phyloP scores from a whole-genome alignment of 2,329 filamentous ascomycete species.

The Sphaerulina populicola region DNA sequence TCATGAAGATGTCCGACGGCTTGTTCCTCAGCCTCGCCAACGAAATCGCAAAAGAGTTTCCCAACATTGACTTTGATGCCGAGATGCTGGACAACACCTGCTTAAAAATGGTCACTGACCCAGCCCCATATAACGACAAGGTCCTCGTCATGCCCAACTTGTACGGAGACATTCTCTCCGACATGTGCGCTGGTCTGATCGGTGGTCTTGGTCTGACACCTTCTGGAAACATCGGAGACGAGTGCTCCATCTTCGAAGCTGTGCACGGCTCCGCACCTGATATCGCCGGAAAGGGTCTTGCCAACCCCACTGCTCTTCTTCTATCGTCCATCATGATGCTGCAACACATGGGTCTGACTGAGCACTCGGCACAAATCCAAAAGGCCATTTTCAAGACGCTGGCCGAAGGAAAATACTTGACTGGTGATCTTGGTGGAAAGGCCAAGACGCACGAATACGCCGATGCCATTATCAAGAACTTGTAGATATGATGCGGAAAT shows the following conservation, averaged over 20 bases:
- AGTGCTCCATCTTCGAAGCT: constrained; percentile 99
- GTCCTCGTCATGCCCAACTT: constrained; percentile 96
- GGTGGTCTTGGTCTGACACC: constrained; percentile 94
- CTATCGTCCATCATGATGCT: constrained; percentile 99
- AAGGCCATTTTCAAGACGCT: constrained; percentile 91
- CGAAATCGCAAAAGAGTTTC: constrained; percentile 89
- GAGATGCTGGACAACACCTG: constrained; percentile 99
- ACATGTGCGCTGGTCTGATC: constrained; percentile 98
- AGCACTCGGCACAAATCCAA: constrained; percentile 82
- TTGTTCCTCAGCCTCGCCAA: constrained; percentile 86
- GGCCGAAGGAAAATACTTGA: constrained; percentile 90
- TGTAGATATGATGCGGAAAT: constrained; percentile 29
- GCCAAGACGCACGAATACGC: constrained; percentile 94
- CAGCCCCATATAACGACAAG: constrained; percentile 96
- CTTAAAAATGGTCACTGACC: constrained; percentile 97
- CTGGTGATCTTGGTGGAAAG: constrained; percentile 91
- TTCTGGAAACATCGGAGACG: constrained; percentile 96
- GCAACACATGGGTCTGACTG: constrained; percentile 87
- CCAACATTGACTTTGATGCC: constrained; percentile 88
- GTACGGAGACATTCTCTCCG: constrained; percentile 98
- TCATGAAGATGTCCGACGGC: constrained; percentile 99
- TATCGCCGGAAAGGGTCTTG: constrained; percentile 90
- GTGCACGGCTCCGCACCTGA: constrained; percentile 96
- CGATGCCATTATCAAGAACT: constrained; percentile 70
- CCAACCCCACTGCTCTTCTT: constrained; percentile 93